Conservation (phyloP, 139 green algal genomes). For the Picochlorum sp. region DNA sequence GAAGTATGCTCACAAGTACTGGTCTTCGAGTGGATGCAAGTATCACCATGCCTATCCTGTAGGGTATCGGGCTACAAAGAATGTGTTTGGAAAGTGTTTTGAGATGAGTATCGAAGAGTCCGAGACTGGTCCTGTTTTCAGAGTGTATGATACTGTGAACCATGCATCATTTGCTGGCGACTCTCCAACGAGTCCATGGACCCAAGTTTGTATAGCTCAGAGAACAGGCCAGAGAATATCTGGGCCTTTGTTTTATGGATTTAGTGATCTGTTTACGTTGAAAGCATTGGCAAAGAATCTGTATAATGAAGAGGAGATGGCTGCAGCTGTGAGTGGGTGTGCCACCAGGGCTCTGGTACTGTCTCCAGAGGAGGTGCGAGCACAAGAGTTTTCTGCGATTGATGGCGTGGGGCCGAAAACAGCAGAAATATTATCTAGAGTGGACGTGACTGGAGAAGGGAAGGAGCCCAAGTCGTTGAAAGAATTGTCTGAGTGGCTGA, state of each 20-base stretch:
- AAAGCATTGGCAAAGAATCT: conserved; percentile 27
- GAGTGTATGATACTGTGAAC: conserved; percentile 8
- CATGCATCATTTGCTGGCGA: conserved; percentile 21
- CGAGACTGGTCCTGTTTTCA: conserved; percentile 26
- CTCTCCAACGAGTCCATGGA: conserved; percentile 45
- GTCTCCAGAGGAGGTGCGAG: conserved; percentile 15
- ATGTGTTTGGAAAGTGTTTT: conserved; percentile 28
- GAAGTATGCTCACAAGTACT: conserved; percentile 34
- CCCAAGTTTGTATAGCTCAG: conserved; percentile 34
- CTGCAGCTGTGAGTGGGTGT: conserved; percentile 25
- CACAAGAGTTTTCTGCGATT: conserved; percentile 27
- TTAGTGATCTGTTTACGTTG: conserved; percentile 34
- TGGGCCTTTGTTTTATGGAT: conserved; percentile 47
- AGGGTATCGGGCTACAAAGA: conserved; percentile 40
- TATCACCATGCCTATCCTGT: conserved; percentile 48
- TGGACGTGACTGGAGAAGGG: conserved; percentile 17
- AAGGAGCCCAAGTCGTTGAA: conserved; percentile 9
- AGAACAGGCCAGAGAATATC: conserved; percentile 38
- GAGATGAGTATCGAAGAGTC: conserved; percentile 35
- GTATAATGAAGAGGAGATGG: conserved; percentile 30
- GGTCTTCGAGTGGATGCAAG: conserved; percentile 36
- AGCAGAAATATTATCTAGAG: conserved; percentile 29
- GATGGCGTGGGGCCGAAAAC: conserved; percentile 35
- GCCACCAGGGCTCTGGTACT: background rate
- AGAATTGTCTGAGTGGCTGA: conserved; percentile 16